Evolutionary conservation across 305 asterid species (phyloP).

Genomic region (Fraxinus nigra): DNA sequence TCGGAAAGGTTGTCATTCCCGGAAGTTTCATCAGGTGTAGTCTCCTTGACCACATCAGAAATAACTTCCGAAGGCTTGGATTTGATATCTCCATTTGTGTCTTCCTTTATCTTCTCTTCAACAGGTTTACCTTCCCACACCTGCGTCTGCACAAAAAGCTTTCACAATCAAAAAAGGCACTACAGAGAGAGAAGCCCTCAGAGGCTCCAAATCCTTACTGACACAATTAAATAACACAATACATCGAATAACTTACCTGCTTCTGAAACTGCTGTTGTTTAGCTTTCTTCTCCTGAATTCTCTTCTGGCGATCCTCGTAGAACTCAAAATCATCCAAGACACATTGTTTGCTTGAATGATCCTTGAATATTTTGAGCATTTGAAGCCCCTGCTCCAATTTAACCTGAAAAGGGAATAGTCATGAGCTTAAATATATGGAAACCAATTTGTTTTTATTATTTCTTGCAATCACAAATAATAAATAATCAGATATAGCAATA

Average conservation of each 20-base stretch:
- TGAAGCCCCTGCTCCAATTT: constrained; percentile 58
- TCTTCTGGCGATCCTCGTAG: constrained; percentile 66
- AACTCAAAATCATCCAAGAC: constrained; percentile 66
- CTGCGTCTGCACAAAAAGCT: neutral
- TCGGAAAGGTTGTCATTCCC: constrained; percentile 5
- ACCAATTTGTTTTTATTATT: neutral
- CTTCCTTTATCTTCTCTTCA: neutral
- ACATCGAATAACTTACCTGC: constrained; percentile 15
- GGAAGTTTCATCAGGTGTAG: neutral
- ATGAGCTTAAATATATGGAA: neutral
- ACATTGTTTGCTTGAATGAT: constrained; percentile 47
- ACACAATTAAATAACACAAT: neutral
- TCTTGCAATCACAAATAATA: neutral
- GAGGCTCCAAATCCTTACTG: neutral
- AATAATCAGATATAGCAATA: neutral
- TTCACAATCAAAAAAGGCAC: neutral
- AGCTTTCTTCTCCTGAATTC: constrained; percentile 31
- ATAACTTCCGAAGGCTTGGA: constrained; percentile 11
- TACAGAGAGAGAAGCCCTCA: too few relatives aligned
- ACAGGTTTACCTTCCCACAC: constrained; percentile 19
- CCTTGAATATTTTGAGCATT: constrained; percentile 55
- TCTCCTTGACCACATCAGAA: constrained; percentile 11
- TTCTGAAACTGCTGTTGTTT: constrained; percentile 32
- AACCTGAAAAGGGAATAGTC: constrained; percentile 36
- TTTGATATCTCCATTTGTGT: neutral